These are phyloP conservation scores for Clavispora carvajalis DNA, from an alignment of 805 yeast species.

Conservation along the genomic window DNA sequence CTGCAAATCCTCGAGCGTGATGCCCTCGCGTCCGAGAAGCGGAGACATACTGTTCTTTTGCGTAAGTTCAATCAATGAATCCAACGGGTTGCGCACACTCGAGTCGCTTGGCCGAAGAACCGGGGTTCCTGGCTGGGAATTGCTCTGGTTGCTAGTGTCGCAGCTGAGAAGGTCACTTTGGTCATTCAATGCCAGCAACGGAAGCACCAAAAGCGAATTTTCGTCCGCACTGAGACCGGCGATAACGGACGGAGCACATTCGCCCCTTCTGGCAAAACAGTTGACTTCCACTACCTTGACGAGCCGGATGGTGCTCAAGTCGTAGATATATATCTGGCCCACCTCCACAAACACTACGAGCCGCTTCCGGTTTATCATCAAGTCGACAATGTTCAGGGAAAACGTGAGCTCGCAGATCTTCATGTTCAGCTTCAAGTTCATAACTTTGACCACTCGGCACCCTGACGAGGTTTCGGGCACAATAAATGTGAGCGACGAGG, in stretches of 20 bases:
- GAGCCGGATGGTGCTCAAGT: slow-evolving; percentile 82
- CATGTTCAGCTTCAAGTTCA: slow-evolving; percentile 36
- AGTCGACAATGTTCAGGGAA: slow-evolving; percentile 66
- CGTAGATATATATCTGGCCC: slow-evolving; percentile 84
- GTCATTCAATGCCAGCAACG: slow-evolving; percentile 24
- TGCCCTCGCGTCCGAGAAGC: slow-evolving; percentile 10
- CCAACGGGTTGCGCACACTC: slow-evolving; percentile 11
- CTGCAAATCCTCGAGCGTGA: slow-evolving; percentile 25
- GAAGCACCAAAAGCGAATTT: slow-evolving; percentile 30
- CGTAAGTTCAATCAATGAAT: slow-evolving; percentile 22
- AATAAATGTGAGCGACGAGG: slow-evolving; percentile 37
- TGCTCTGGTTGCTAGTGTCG: slow-evolving; percentile 3
- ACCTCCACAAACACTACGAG: slow-evolving; percentile 65
- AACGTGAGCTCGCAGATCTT: slow-evolving; percentile 84
- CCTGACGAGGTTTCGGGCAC: slow-evolving; percentile 29
- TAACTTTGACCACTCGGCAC: slow-evolving; percentile 31
- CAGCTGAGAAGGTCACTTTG: slow-evolving; percentile 28
- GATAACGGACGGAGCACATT: slow-evolving; percentile 13
- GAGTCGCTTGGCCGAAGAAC: slow-evolving; percentile 19
- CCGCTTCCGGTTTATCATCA: slow-evolving; percentile 77
- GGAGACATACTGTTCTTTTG: slow-evolving; percentile 16
- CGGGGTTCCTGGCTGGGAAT: slow-evolving; percentile 8
- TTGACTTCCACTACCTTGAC: slow-evolving; percentile 39
- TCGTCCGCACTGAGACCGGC: slow-evolving; percentile 37
- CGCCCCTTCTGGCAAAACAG: neutral